Percentiles rank a stretch among this genome's conserved stretches.
phyloP scores from a whole-genome alignment of 192 early-diverging fungal genomes.

The Coemansia sp. region DNA sequence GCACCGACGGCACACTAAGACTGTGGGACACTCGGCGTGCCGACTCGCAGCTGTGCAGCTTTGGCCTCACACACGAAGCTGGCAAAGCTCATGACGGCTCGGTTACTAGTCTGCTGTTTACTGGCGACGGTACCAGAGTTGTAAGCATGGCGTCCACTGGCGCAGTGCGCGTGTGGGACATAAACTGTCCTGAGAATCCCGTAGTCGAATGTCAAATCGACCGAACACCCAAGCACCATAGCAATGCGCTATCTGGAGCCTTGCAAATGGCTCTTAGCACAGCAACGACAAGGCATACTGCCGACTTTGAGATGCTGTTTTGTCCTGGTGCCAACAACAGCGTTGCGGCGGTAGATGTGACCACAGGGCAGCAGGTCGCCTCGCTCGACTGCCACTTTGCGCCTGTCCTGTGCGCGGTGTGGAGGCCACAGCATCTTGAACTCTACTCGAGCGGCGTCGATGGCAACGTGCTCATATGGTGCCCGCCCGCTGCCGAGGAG shows the following conservation, averaged over 20 bases:
- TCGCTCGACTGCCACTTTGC: constrained; percentile 68
- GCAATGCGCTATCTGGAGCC: neutral
- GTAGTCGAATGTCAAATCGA: neutral
- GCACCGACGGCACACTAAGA: constrained; percentile 69
- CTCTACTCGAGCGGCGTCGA: constrained; percentile 68
- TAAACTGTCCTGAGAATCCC: neutral
- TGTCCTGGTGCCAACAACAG: constrained; percentile 62
- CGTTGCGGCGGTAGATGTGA: constrained; percentile 63
- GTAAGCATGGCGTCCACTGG: constrained; percentile 65
- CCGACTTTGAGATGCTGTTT: constrained; percentile 46
- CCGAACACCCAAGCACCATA: neutral
- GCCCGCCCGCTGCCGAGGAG: constrained; percentile 31
- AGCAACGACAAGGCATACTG: constrained; percentile 6
- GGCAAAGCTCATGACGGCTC: constrained; percentile 48
- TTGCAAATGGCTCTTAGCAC: constrained; percentile 52
- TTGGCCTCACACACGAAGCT: constrained; percentile 49
- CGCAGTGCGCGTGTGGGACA: constrained; percentile 65
- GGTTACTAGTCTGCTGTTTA: constrained; percentile 71
- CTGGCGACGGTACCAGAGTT: constrained; percentile 63
- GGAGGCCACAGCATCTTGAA: constrained; percentile 60
- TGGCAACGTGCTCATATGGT: constrained; percentile 63
- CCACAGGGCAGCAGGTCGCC: constrained; percentile 59
- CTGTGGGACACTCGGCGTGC: constrained; percentile 90
- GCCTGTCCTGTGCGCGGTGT: constrained; percentile 60
- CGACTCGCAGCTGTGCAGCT: constrained; percentile 61